phyloP scores from a whole-genome alignment of 768 basidiomycete genomes.

The Amanita muscaria region DNA sequence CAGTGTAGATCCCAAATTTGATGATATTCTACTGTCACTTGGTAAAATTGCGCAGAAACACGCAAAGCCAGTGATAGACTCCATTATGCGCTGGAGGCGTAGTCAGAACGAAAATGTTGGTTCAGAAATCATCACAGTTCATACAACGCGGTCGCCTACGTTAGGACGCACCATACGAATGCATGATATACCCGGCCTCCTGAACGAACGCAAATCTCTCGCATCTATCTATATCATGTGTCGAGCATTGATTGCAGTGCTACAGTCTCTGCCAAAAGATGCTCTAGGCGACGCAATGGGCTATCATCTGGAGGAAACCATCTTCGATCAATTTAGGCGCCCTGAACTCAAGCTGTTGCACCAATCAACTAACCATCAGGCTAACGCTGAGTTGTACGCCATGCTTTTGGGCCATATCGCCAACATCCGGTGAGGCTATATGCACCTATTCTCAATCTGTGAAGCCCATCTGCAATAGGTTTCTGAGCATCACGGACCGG shows the following conservation, averaged over 20 bases:
- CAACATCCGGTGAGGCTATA: slow-evolving; percentile 55
- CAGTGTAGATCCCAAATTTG: slow-evolving; percentile 69
- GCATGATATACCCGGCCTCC: slow-evolving; percentile 39
- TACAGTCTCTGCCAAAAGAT: slow-evolving; percentile 66
- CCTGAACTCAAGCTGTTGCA: slow-evolving; percentile 60
- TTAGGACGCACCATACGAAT: slow-evolving; percentile 27
- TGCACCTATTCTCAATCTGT: too few species aligned
- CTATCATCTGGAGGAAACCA: slow-evolving; percentile 76
- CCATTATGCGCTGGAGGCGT: slow-evolving; percentile 80
- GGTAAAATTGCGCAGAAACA: slow-evolving; percentile 82
- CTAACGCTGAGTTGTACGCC: slow-evolving; percentile 78
- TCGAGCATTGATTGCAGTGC: slow-evolving; percentile 70
- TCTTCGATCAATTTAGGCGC: slow-evolving; percentile 75
- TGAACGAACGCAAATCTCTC: slow-evolving; percentile 68
- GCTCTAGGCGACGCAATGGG: slow-evolving; percentile 72
- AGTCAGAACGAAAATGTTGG: slow-evolving; percentile 59
- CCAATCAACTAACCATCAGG: slow-evolving; percentile 66
- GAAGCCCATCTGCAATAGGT: slow-evolving; percentile 49
- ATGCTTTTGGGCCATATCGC: slow-evolving; percentile 79
- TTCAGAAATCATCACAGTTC: slow-evolving; percentile 42
- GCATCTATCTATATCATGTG: slow-evolving; percentile 89
- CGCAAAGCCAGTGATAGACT: slow-evolving; percentile 76
- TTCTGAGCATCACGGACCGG: slow-evolving; percentile 87
- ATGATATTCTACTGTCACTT: slow-evolving; percentile 76
- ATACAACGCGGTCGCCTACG: slow-evolving; percentile 31